Evolutionary conservation across 371 early-diverging fungal species (phyloP), one percentile per base, ranked within the genome.

Genomic region (Mucor irregularis): DNA sequence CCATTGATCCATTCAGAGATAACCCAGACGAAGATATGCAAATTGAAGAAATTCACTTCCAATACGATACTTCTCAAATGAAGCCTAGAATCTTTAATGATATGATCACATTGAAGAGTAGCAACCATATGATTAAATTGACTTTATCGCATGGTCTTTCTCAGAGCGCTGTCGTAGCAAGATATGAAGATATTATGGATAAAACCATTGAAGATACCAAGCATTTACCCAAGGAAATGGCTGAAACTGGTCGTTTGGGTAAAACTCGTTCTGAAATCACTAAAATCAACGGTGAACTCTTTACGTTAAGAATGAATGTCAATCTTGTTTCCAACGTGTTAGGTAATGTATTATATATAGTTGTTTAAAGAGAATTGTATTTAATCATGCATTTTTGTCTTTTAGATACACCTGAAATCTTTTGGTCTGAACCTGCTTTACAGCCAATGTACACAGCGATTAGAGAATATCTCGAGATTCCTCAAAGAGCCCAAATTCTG

Each of bases 11-110:
- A 3, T 63, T 80, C 68, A 62, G 65, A 16, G 76, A 78, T 35
- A 73, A 69, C 44, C 76, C 82, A 53, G 70, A 74, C 49, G 87
- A 84, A 22, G 92, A 92, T 58, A 80, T 93, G 40, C 92, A 95
- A 66, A 84, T 83, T n/a, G 97, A 98, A 55, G 93, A 93, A 64
- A 92, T 98, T 71, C 87, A 91, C 62, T 95, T 92, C 64, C 88
- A 90, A 58, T 95, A 95, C 76, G 91, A 89, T 68, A 71, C 69
- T 0, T 71, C 73, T 0, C 76, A 78, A 38, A 50, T 71, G 55
- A 75, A 75, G 38, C 80, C 83, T 14, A 76, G 83, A 22, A 86
- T 90, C 31, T 91, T 82, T 68, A 90, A 89, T 55, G 86, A 85
- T 49, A 84, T 71, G 68, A 89, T 92, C 37, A 87, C 89, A 10